A percentile compares a stretch with the other conserved stretches of the same genome.
These are phyloP conservation scores for Silene uniflora DNA, from an alignment of 148 eudicot species.

Conservation along the genomic window DNA sequence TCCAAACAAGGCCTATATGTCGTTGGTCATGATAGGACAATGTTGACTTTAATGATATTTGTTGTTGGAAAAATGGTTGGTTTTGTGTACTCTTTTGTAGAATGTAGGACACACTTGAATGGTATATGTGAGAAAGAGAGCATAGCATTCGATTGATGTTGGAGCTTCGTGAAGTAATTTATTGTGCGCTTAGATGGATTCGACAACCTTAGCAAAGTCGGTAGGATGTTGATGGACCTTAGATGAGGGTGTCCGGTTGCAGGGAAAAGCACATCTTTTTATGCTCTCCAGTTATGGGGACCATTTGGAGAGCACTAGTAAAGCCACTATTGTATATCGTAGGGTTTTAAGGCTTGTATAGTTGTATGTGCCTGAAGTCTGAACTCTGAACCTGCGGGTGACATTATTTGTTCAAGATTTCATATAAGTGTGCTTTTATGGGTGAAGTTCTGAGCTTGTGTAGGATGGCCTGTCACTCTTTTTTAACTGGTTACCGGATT, in stretches of 20 bases:
- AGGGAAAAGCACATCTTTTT: no score
- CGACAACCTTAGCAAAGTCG: neutral
- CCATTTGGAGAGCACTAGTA: no score
- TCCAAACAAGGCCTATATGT: neutral
- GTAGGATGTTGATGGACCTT: no score
- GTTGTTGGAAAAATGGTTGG: neutral
- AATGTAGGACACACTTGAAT: neutral
- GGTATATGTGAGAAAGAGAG: neutral
- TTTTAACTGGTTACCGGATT: no score
- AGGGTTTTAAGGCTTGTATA: neutral
- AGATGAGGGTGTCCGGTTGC: no score
- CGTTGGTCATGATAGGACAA: neutral
- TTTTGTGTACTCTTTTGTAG: neutral
- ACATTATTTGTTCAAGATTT: neutral
- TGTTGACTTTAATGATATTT: neutral
- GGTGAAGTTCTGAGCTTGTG: neutral
- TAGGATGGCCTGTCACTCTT: neutral
- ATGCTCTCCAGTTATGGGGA: no score
- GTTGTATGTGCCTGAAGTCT: neutral
- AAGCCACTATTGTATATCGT: neutral
- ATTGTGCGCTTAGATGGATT: neutral
- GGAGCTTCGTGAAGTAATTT: neutral
- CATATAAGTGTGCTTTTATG: neutral
- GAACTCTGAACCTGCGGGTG: constrained; percentile 3
- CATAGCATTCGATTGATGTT: neutral